Evolutionary conservation across 306 rosid genomes (phyloP).

Genomic region (Pueraria montana): DNA sequence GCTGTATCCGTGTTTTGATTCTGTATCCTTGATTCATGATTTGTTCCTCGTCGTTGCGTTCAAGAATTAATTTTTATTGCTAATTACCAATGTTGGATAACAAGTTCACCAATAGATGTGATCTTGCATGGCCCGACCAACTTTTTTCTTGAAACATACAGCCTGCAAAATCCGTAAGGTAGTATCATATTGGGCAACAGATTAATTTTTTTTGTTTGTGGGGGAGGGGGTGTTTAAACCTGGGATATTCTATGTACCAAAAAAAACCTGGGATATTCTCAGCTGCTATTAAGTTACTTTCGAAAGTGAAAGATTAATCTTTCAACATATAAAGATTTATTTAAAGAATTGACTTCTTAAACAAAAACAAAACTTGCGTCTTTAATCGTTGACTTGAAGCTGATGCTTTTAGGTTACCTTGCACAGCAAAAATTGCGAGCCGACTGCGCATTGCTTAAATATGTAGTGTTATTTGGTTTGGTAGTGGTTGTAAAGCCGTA

Average conservation of each 20-base stretch:
- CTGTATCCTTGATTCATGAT: conserved; percentile 14
- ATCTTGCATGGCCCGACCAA: not conserved
- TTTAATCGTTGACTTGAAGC: not conserved
- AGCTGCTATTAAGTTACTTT: not conserved
- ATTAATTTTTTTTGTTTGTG: too few relatives aligned
- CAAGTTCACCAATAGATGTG: not conserved
- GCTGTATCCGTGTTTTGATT: conserved; percentile 35
- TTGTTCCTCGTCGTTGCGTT: conserved; percentile 29
- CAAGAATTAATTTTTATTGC: not conserved
- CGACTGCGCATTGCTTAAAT: not conserved
- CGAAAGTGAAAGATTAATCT: too few relatives aligned
- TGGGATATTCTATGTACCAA: too few relatives aligned
- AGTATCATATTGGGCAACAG: not conserved
- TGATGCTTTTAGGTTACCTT: not conserved
- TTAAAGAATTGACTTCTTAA: too few relatives aligned
- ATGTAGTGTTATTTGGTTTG: not conserved
- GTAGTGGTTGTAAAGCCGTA: not conserved
- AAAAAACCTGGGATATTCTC: too few relatives aligned
- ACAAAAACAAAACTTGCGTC: not conserved
- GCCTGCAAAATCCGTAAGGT: not conserved
- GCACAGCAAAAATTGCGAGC: not conserved
- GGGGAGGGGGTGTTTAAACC: not conserved
- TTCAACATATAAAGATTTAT: too few relatives aligned
- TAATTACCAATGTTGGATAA: conserved; percentile 19
- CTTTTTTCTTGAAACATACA: not conserved